Evolutionary conservation across 768 basidiomycete genomes (phyloP), one percentile per base, ranked within the genome.

Genomic region (Solioccasus polychromus): DNA sequence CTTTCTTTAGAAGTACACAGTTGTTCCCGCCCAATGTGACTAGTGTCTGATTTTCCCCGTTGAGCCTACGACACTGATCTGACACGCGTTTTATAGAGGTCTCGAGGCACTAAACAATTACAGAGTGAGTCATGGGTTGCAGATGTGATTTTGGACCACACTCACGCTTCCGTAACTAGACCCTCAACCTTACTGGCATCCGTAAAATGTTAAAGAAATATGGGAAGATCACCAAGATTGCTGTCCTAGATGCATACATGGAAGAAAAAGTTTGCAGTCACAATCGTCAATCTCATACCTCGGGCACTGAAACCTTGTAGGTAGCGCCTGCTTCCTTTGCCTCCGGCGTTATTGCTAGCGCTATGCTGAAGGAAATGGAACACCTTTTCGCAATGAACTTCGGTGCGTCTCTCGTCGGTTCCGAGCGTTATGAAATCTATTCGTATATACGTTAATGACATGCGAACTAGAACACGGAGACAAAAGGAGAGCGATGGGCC

Each of bases 21-120:
- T n/a, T n/a, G n/a, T n/a, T n/a, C n/a, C n/a, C n/a, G n/a, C n/a
- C n/a, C n/a, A n/a, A n/a, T n/a, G n/a, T n/a, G n/a, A n/a, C n/a
- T n/a, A n/a, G n/a, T n/a, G 4, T 20, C 42, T 39, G 44, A 22
- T 42, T 32, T 17, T 12, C 20, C 34, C 8, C 26, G 10, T 22
- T 43, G 28, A 28, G 2, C 34, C 17, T 22, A 26, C 15, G 34
- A 46, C 45, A 14, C 52, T 64, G 49, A 62, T 39, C 35, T 31
- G 4, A 4, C 17, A 7, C 29, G 12, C 44, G n/a, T 35, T 51
- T 29, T 32, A 30, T 56, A 88, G 91, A 14, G 85, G 79, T 9
- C 70, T 96, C 19, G 92, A 95, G 60, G 69, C 85, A 40, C 71
- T 99, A 50, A 88, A 92, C 55, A 91, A 91, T 60, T 99, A 95